Evolutionary conservation across 805 yeast species (phyloP).

Genomic region (Teunomyces stri): DNA sequence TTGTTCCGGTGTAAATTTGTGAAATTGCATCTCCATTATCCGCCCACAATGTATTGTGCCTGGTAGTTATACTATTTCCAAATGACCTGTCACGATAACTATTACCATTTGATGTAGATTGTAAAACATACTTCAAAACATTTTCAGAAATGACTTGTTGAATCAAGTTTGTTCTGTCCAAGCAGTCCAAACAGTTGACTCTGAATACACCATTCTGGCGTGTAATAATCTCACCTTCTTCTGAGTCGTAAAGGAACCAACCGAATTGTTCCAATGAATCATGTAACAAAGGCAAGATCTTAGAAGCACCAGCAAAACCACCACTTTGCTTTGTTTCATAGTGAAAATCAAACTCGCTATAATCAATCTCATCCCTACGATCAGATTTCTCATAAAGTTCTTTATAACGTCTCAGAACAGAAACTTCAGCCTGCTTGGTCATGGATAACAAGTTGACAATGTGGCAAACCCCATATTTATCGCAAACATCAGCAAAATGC

Average conservation of each 20-base stretch:
- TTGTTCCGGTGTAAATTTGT: conserved; percentile 68
- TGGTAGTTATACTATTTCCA: conserved; percentile 48
- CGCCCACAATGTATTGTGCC: conserved; percentile 47
- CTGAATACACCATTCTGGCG: conserved; percentile 91
- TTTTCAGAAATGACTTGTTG: conserved; percentile 79
- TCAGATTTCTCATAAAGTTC: conserved; percentile 43
- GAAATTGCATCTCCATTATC: conserved; percentile 69
- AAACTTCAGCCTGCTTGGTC: conserved; percentile 74
- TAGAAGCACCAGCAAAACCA: conserved; percentile 80
- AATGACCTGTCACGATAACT: conserved; percentile 18
- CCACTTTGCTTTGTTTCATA: conserved; percentile 82
- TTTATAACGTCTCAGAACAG: conserved; percentile 63
- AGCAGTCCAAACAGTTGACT: conserved; percentile 90
- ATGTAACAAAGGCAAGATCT: conserved; percentile 60
- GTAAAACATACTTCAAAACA: conserved; percentile 50
- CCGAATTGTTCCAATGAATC: conserved; percentile 76
- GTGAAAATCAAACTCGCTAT: conserved; percentile 92
- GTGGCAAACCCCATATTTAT: conserved; percentile 84
- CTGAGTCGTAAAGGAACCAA: conserved; percentile 71
- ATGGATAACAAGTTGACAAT: conserved; percentile 79
- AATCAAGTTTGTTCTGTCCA: conserved; percentile 89
- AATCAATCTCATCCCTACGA: conserved; percentile 34
- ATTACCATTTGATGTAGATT: conserved; percentile 22
- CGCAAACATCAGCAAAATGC: conserved; percentile 70
- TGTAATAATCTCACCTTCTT: conserved; percentile 51